Conservation (phyloP, 495 filamentous ascomycete genomes). For the Clavariopsis aquatica region DNA sequence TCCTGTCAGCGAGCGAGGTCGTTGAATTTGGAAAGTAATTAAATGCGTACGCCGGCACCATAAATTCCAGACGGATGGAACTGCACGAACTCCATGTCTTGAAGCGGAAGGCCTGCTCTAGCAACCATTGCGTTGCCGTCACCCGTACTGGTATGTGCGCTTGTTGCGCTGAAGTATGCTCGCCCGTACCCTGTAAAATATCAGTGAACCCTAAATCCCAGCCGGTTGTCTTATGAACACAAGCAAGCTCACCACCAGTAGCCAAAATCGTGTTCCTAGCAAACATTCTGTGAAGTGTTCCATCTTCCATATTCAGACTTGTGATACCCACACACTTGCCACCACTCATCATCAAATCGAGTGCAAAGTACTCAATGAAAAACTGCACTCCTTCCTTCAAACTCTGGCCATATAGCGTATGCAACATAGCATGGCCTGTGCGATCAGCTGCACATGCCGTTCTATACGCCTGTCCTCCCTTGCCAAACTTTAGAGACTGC, state of each 20-base stretch:
- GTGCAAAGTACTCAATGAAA: conserved; percentile 98
- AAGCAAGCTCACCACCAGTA: conserved; percentile 58
- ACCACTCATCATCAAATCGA: conserved; percentile 95
- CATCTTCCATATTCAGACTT: conserved; percentile 97
- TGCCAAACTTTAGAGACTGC: conserved; percentile 90
- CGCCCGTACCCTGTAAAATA: conserved; percentile 76
- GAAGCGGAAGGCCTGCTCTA: conserved; percentile 94
- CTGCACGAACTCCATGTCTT: conserved; percentile 99
- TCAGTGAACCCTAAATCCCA: conserved; percentile 1
- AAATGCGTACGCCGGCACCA: conserved; percentile 78
- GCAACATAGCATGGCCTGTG: conserved; percentile 94
- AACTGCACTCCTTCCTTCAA: conserved; percentile 96
- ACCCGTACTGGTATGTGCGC: conserved; percentile 97
- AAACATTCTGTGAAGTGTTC: conserved; percentile 93
- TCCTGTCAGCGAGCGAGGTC: background rate
- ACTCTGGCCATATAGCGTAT: conserved; percentile 98
- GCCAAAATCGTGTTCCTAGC: conserved; percentile 95
- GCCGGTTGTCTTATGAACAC: background rate
- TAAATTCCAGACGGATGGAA: conserved; percentile 99
- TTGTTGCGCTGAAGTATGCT: conserved; percentile 97
- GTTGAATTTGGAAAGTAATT: no score
- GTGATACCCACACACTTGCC: conserved; percentile 95
- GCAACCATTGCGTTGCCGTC: conserved; percentile 99
- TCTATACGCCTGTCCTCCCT: conserved; percentile 96
- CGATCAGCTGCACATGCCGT: conserved; percentile 94